Base-by-base conservation (phyloP, 2,329 filamentous ascomycete species). In the Stagonosporopsis tanaceti region DNA sequence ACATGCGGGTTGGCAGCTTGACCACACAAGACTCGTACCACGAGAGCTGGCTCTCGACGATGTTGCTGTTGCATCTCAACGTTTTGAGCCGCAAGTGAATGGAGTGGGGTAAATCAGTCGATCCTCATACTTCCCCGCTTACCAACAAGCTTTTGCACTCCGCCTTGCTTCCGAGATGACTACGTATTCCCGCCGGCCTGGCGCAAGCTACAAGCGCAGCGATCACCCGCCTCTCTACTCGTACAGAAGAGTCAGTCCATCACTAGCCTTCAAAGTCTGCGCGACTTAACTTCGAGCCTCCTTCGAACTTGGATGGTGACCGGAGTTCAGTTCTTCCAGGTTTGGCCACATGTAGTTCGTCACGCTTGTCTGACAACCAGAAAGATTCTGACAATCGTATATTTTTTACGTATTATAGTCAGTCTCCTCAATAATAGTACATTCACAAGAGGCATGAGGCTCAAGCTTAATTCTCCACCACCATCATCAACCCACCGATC, bases 41-140 rank as follows among this genome's bases (percentile, higher is more conserved):
- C 17, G 20, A 17, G 39, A 52, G 47, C 54, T 39, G 54, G 50
- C 32, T 38, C 28, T 3, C 34, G 27, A 48, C 39, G 40, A 40
- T 50, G 35, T 47, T 48, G 42, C 37, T 37, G 46, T 56, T 48
- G 54, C 60, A 48, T 57, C 59, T 63, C 58, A 63, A 59, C 61
- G 52, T 54, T 32, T 47, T 54, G 56, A 57, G 61, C 57, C 41
- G 52, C 50, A 58, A 42, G 50, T 57, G 47, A 39, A 38, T 39
- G 15, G 45, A 50, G 59, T 37, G 54, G 52, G 47, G 39, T 25
- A 32, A 8, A 3, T 25, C 28, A 40, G 47, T 17, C 22, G 25
- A 50, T 46, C 47, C 12, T 32, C 27, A 52, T 35, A 37, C 46
- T 47, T 55, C 59, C 51, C 65, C 53, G 25, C 24, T 20, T 28